Base-by-base conservation (phyloP, 1,139 yeast species). In the Scheffersomyces illinoinensis region DNA sequence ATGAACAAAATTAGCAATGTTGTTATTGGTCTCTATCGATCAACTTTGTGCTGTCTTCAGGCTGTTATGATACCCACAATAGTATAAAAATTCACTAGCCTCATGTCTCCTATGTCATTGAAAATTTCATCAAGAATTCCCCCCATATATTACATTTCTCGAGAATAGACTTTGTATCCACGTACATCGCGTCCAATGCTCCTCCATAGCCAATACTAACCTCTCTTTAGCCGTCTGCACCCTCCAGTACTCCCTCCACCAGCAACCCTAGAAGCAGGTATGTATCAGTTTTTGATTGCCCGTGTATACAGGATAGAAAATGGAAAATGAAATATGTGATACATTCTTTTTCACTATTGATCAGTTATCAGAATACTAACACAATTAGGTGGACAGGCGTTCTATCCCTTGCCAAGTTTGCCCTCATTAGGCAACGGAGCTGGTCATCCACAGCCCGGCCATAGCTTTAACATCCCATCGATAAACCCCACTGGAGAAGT, bases 231-330 rank as follows among this genome's bases (percentile, higher is more conserved):
- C 64, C 84, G 84, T 67, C 85, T 74, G 68, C 80, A 77, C 59
- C 84, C 85, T 17, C 85, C 87, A 8, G 85, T 83, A 47, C 79
- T 84, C 62, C 87, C 87, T 1, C 87, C 87, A 10, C 86, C 87
- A 12, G 84, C 85, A 19, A 77, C 84, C 51, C 76, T 83, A 65
- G 85, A 82, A 65, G 73, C 84, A 60, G 84, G 84, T 74, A 77
- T 67, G 79, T 78, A 64, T 12, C 43, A 33, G 43, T 12, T 33
- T 33, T 33, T 7, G 43, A 12, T 12, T 33, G 17, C 17, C 43
- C 43, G 17, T 33, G 12, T 33, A 33, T 33, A 17, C 43, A 33
- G 43, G 14, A n/a, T 17, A 33, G 6, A 2, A 4, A 33, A 33
- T 33, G 43, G 60, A 61, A 57, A 26, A 23, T n/a, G 19, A n/a